A percentile compares a stretch with the other conserved stretches of the same genome.
Evolutionary conservation across 371 early-diverging fungal genomes (phyloP).

Genomic region (Encephalitozoon intestinalis): DNA sequence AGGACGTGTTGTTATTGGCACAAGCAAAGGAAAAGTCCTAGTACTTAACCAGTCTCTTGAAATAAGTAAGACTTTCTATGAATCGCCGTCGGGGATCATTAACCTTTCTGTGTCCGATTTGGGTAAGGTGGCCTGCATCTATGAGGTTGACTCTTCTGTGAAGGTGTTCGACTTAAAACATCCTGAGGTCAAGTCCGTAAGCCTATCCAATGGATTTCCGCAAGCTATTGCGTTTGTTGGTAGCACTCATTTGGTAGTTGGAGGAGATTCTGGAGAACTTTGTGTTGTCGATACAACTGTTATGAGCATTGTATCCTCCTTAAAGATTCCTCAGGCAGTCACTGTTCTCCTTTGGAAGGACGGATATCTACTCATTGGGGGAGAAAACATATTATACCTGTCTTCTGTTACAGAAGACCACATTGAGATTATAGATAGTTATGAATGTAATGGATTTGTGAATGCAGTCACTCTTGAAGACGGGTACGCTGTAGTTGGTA

Average conservation of each 20-base stretch:
- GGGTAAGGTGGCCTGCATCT: background rate
- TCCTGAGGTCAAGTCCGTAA: background rate
- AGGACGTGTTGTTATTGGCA: background rate
- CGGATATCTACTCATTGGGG: background rate
- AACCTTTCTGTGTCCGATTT: background rate
- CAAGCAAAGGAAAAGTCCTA: background rate
- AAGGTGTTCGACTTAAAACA: background rate
- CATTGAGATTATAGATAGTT: background rate
- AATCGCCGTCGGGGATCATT: background rate
- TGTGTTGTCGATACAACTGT: background rate
- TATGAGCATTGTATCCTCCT: background rate
- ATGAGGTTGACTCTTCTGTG: background rate
- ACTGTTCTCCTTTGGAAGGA: background rate
- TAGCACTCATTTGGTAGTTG: background rate
- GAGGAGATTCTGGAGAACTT: background rate
- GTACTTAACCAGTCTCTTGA: background rate
- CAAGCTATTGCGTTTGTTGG: background rate
- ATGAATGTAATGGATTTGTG: background rate
- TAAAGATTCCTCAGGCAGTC: background rate
- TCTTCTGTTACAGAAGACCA: background rate
- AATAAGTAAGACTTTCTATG: background rate
- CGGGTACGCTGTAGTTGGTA: background rate
- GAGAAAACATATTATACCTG: background rate
- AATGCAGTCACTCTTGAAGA: background rate
- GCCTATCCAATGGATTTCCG: background rate